Percentiles rank a stretch among this genome's conserved stretches.
These are phyloP conservation scores for Entomortierella lignicola DNA, from an alignment of 192 early-diverging fungal species.

Conservation along the genomic window DNA sequence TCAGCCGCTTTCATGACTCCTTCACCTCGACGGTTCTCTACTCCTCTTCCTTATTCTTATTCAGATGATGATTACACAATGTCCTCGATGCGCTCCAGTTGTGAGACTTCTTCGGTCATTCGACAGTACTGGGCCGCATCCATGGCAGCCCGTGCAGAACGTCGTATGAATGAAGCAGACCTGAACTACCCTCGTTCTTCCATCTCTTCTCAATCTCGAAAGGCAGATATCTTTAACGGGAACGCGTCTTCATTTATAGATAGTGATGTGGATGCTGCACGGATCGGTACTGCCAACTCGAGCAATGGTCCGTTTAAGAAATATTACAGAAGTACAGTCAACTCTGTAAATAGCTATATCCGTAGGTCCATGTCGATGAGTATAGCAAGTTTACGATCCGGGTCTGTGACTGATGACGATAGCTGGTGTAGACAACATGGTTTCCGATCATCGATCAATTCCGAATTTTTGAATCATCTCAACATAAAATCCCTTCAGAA, in stretches of 20 bases:
- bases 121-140: slow-evolving; percentile 50
- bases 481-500: slow-evolving; percentile 29
- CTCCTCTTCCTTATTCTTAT: not conserved
- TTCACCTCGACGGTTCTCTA: not conserved
- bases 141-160: slow-evolving; percentile 43
- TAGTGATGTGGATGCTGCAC: not conserved
- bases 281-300: not conserved
- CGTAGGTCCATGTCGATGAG: slow-evolving; percentile 40
- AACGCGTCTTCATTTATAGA: slow-evolving; percentile 5
- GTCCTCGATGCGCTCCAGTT: slow-evolving; percentile 31
- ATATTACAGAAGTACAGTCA: slow-evolving; percentile 26
- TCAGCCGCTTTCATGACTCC: slow-evolving; percentile 1
- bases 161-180: slow-evolving; percentile 8
- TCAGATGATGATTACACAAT: slow-evolving; percentile 21
- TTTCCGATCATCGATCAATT: slow-evolving; percentile 20
- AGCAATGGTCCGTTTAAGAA: not conserved
- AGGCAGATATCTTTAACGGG: slow-evolving; percentile 36
- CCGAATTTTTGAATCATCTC: slow-evolving; percentile 37
- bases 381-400: slow-evolving; percentile 19
- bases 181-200: slow-evolving; percentile 5
- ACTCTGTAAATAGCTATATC: slow-evolving; percentile 40
- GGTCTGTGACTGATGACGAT: slow-evolving; percentile 6
- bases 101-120: slow-evolving; percentile 28
- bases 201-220: slow-evolving; percentile 30
- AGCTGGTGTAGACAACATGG: slow-evolving; percentile 1